Evolutionary conservation across 2,329 filamentous ascomycete genomes (phyloP).

Genomic region (Diplodia seriata): DNA sequence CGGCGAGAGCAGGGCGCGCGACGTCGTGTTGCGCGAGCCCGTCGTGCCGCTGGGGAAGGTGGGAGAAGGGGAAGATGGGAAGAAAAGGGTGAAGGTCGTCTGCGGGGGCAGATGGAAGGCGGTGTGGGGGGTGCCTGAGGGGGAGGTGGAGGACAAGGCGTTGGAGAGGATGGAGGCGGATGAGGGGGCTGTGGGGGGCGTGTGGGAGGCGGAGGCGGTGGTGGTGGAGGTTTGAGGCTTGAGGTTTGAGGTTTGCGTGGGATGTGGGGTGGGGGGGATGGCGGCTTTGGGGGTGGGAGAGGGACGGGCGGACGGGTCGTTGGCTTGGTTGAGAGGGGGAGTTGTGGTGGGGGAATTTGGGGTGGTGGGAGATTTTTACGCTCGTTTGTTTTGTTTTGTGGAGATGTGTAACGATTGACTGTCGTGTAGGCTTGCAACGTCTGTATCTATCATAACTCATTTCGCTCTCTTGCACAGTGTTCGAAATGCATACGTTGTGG

Average conservation of each 20-base stretch:
- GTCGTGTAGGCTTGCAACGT: neutral
- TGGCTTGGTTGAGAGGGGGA: too few relatives aligned
- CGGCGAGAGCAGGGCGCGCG: slow-evolving; percentile 43
- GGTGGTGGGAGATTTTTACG: neutral
- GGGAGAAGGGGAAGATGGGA: slow-evolving; percentile 39
- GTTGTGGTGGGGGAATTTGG: too few relatives aligned
- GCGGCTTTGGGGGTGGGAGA: neutral
- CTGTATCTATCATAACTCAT: neutral
- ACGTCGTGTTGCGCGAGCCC: slow-evolving; percentile 48
- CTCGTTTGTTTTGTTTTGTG: neutral
- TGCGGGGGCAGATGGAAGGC: slow-evolving; percentile 36
- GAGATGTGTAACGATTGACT: neutral
- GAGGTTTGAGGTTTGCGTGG: accelerated
- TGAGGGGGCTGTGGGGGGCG: neutral
- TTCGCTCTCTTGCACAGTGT: neutral
- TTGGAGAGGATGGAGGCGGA: slow-evolving; percentile 10
- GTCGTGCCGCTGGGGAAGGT: slow-evolving; percentile 50
- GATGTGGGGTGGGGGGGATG: too few relatives aligned
- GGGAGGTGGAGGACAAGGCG: slow-evolving; percentile 22
- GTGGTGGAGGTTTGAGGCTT: slow-evolving; percentile 7
- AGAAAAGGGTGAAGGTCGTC: slow-evolving; percentile 43
- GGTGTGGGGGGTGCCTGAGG: slow-evolving; percentile 34
- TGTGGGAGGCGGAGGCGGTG: slow-evolving; percentile 3
- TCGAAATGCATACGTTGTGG: neutral
- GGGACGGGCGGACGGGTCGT: too few relatives aligned